Evolutionary conservation across 345 rosid genomes (phyloP).

Genomic region (Eucalyptus cloeziana): DNA sequence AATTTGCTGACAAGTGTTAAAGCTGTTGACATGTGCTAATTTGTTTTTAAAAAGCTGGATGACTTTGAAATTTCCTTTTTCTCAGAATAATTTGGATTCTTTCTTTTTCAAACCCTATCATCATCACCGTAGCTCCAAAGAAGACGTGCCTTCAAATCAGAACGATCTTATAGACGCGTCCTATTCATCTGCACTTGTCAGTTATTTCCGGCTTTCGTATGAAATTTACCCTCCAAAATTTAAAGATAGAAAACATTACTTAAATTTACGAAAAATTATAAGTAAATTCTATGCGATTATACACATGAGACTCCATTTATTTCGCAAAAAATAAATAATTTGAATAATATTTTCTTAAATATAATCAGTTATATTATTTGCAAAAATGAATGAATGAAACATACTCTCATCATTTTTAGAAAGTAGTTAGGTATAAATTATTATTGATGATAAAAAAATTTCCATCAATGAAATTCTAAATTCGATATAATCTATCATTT

Average conservation of each 20-base stretch:
- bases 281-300: neutral
- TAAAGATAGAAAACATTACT: neutral
- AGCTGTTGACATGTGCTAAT: neutral
- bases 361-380: neutral
- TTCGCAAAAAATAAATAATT: neutral
- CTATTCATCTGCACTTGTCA: neutral
- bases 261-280: neutral
- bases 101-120: neutral
- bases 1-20: neutral
- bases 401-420: neutral
- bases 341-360: neutral
- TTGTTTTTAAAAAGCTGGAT: neutral
- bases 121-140: neutral
- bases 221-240: neutral
- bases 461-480: accelerated
- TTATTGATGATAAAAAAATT: neutral
- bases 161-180: neutral
- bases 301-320: neutral
- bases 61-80: neutral
- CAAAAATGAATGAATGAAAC: neutral
- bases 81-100: neutral
- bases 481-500: neutral
- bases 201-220: neutral
- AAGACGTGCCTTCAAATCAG: neutral
- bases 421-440: neutral